Evolutionary conservation across 2,329 filamentous ascomycete species (phyloP).

Genomic region (Penicillium thymicola): DNA sequence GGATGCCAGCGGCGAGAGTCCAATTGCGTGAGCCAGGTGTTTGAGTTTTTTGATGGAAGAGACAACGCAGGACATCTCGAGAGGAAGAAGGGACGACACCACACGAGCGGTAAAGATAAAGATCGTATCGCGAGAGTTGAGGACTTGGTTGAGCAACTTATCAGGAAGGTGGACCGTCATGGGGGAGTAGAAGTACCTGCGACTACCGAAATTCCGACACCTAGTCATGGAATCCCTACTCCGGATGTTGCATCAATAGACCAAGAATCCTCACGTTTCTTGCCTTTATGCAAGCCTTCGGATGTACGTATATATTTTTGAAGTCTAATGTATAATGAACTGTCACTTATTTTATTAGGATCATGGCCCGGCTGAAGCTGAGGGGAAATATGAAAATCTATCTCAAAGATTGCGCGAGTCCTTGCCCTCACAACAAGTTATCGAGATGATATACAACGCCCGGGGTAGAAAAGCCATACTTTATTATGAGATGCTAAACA

Average conservation of each 20-base stretch:
- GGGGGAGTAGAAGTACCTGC: background rate
- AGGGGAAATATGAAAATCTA: background rate
- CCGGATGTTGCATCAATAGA: background rate
- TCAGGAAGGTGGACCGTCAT: background rate
- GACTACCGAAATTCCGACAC: background rate
- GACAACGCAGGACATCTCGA: background rate
- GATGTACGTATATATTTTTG: background rate
- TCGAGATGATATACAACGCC: background rate
- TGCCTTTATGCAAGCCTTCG: background rate
- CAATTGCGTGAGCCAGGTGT: slow-evolving; percentile 51
- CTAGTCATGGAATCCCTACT: background rate
- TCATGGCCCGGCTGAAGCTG: background rate
- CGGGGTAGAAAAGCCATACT: slow-evolving; percentile 17
- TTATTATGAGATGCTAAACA: slow-evolving; percentile 39
- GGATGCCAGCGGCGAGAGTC: slow-evolving; percentile 16
- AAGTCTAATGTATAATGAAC: background rate
- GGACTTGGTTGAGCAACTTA: background rate
- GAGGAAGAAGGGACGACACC: background rate
- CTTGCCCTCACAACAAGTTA: background rate
- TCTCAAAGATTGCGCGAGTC: background rate
- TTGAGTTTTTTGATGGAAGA: slow-evolving; percentile 7
- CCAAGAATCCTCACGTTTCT: background rate
- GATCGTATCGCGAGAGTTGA: background rate
- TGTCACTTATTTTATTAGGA: background rate
- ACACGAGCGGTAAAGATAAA: background rate